Base-by-base conservation (phyloP, 345 rosid species). In the Rubroshorea leprosula region DNA sequence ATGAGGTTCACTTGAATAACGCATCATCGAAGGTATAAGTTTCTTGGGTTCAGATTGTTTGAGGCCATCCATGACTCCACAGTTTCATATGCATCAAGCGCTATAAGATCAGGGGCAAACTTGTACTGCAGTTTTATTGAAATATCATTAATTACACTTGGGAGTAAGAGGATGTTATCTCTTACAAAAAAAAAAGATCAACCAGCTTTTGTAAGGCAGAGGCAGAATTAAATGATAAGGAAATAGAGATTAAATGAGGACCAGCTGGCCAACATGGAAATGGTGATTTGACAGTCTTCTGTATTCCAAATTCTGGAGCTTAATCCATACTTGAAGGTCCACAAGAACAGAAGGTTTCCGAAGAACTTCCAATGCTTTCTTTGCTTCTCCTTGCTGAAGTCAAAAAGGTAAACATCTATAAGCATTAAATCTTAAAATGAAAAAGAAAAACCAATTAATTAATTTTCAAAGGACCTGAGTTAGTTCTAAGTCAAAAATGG, bases 1-100 rank as follows among this genome's bases (percentile, higher is more conserved):
- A 93, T 89, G 99, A 77, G 97, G 97, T 77, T 89, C 97, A 66
- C 90, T 87, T 70, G 96, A 87, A 82, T 93, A 93, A 47, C 96
- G 97, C 97, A 93, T 87, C 99, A 93, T 89, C 56, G 99, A 96
- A 71, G 97, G 95, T 70, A 89, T 82, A 58, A 93, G 70, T 69
- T 85, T 93, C 97, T 82, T 23, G 99, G 97, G 62, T 90, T 87
- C 55, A 93, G 77, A 63, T 87, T 76, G 74, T 89, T 83, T 50
- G 78, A 82, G 59, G 86, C 75, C 96, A 93, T 87, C 97, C 99
- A 93, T 58, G 95, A 87, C 74, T 93, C 99, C 71, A 93, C 97
- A 38, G 99, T 89, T 80, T 93, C 99, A 69, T 93, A 93, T 19
- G 97, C 95, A 74, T 93, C 99, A 64, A 93, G 97, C 74, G 81